Evolutionary conservation across 305 asterid genomes (phyloP).

Genomic region (Fraxinus angustifolia): DNA sequence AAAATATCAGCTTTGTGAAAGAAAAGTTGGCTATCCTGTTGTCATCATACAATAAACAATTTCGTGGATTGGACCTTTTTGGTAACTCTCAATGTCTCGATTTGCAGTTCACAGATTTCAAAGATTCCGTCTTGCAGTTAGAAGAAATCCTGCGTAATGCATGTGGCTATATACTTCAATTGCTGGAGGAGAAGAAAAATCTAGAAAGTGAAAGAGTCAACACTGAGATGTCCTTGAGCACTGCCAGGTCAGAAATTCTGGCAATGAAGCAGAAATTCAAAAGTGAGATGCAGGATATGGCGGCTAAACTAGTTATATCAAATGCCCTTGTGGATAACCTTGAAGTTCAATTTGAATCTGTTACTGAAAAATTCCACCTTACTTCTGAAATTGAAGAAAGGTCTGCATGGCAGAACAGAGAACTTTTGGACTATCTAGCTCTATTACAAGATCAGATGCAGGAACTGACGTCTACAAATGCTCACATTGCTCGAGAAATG

Average conservation of each 20-base stretch:
- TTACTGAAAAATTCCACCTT: constrained; percentile 51
- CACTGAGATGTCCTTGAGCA: constrained; percentile 51
- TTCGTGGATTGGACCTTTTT: constrained; percentile 26
- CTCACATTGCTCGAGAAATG: constrained; percentile 52
- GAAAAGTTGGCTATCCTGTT: constrained; percentile 49
- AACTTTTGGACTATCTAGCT: constrained; percentile 63
- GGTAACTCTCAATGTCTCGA: constrained; percentile 28
- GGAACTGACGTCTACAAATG: constrained; percentile 49
- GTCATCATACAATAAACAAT: constrained; percentile 39
- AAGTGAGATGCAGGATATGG: constrained; percentile 47
- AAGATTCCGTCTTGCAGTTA: constrained; percentile 48
- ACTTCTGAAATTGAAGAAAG: constrained; percentile 62
- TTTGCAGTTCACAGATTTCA: constrained; percentile 37
- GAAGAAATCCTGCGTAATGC: constrained; percentile 60
- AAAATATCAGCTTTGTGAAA: constrained; percentile 40
- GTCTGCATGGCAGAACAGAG: constrained; percentile 39
- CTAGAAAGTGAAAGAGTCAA: constrained; percentile 53
- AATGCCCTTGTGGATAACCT: constrained; percentile 68
- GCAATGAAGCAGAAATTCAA: constrained; percentile 55
- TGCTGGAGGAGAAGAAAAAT: constrained; percentile 62
- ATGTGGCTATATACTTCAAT: constrained; percentile 39
- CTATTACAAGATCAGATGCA: constrained; percentile 64
- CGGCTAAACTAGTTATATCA: constrained; percentile 49
- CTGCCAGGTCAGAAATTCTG: constrained; percentile 62
- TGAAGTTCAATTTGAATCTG: constrained; percentile 64